A percentile compares a stretch with the other conserved stretches of the same genome.
These are phyloP conservation scores for Podospora sp. DNA, from an alignment of 495 filamentous ascomycete genomes.

Conservation along the genomic window DNA sequence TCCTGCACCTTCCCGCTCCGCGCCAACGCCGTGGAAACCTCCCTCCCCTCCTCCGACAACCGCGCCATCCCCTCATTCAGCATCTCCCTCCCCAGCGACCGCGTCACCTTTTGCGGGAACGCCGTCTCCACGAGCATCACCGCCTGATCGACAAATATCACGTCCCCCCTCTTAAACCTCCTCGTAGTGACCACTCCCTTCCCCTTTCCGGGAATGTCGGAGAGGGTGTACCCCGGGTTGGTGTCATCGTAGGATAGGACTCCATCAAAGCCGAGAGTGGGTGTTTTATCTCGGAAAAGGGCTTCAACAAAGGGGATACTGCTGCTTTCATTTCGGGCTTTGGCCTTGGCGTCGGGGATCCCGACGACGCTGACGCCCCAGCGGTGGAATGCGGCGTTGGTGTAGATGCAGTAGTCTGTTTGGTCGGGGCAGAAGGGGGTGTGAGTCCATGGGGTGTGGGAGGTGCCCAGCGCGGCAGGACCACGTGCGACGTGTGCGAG, in stretches of 20 bases:
- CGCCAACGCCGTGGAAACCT: neutral
- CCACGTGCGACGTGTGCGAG: too few species aligned
- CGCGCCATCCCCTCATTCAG: constrained; percentile 30
- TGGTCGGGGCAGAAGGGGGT: constrained; percentile 5
- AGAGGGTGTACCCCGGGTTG: too few species aligned
- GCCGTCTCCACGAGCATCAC: constrained; percentile 31
- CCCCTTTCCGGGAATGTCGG: too few species aligned
- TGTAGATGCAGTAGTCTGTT: constrained; percentile 15
- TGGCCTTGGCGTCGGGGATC: neutral
- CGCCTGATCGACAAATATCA: constrained; percentile 36
- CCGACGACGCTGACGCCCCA: neutral
- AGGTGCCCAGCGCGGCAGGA: neutral
- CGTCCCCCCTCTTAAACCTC: constrained; percentile 16
- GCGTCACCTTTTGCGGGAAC: constrained; percentile 30
- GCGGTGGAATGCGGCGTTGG: neutral
- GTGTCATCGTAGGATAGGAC: too few species aligned
- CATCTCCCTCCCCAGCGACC: constrained; percentile 28
- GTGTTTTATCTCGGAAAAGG: too few species aligned
- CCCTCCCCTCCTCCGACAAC: constrained; percentile 30
- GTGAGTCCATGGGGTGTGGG: constrained; percentile 10
- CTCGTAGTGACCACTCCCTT: too few species aligned
- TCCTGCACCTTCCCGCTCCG: constrained; percentile 14
- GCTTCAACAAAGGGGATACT: too few species aligned
- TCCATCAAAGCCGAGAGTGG: too few species aligned
- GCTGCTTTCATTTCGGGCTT: neutral